Evolutionary conservation across 202 grass and related monocot genomes (phyloP), one percentile per base, ranked within the genome.

Genomic region (Carex arenaria): DNA sequence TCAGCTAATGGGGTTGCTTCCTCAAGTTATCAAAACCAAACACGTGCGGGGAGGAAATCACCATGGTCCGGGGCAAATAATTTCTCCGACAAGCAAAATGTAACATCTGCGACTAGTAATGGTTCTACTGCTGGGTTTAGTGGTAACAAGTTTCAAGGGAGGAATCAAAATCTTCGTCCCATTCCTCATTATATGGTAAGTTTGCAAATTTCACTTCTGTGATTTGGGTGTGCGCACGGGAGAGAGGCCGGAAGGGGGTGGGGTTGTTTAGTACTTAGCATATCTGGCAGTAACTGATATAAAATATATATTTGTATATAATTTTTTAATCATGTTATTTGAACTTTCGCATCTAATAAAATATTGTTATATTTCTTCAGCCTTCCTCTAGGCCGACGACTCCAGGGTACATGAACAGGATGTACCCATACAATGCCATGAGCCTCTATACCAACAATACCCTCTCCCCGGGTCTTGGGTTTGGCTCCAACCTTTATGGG

Each of bases 101-200:
- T 85, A 53, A 66, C 85, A 28, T 9, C 83, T 57, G 52, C 56
- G n/a, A 85, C 32, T 23, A 85, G 53, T 83, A 91, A 81, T 51
- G 71, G 13, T 82, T 83, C 45, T 81, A 86, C 81, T 53, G 79
- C 80, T 15, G 40, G 22, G 70, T 82, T 66, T 38, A 84, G 80
- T 86, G 80, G 56, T 59, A 91, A 77, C 68, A 86, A 80, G 83
- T 83, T 72, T n/a, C 84, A 85, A 14, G 62, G 76, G 15, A 89
- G 13, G 78, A 94, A 89, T 36, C 87, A 84, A 76, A 94, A 86
- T 85, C 79, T 75, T 12, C 43, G 63, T 57, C 18, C 78, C 40
- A 79, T 86, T 84, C 85, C 89, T 83, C 80, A 91, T 79, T 62
- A 89, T 17, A 86, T 82, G 85, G 92, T 94, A 86, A 54, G 85